Conservation (phyloP, 495 filamentous ascomycete genomes). For the Alectoria sarmentosa region DNA sequence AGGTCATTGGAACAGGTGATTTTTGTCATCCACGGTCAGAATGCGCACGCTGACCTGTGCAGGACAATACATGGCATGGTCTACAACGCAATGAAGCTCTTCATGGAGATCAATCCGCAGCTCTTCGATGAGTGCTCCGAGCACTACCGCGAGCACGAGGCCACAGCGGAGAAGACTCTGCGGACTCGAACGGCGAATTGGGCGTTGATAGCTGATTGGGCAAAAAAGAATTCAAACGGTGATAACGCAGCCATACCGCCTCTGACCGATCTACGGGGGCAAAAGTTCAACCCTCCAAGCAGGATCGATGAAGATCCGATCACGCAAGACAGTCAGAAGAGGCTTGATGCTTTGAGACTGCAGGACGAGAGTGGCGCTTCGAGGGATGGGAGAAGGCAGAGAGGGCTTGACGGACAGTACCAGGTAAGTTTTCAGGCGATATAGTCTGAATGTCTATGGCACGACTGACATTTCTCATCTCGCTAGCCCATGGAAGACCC, state of each 20-base stretch:
- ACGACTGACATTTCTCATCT: not conserved
- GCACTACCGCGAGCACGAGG: constrained; percentile 96
- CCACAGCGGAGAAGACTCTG: constrained; percentile 72
- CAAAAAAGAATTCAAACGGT: constrained; percentile 57
- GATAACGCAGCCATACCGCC: constrained; percentile 35
- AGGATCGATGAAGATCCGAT: constrained; percentile 65
- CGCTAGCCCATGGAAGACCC: constrained; percentile 20
- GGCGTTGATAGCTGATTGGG: constrained; percentile 76
- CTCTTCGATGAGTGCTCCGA: constrained; percentile 98
- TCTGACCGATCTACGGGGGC: constrained; percentile 30
- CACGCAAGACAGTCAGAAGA: constrained; percentile 75
- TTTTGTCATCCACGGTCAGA: not conserved
- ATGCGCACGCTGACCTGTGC: constrained; percentile 17
- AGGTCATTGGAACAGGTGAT: constrained; percentile 97
- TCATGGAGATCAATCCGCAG: constrained; percentile 99
- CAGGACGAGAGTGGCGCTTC: constrained; percentile 56
- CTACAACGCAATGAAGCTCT: constrained; percentile 99
- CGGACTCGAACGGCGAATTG: constrained; percentile 72
- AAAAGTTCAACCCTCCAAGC: constrained; percentile 45
- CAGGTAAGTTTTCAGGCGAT: constrained; percentile 35
- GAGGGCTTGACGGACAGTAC: constrained; percentile 35
- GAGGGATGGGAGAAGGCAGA: constrained; percentile 42
- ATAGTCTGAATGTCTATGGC: not conserved
- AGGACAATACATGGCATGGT: constrained; percentile 99
- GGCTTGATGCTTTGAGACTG: constrained; percentile 75